Conservation (phyloP, 164 flowering plant species). For the Vitis vinifera region DNA sequence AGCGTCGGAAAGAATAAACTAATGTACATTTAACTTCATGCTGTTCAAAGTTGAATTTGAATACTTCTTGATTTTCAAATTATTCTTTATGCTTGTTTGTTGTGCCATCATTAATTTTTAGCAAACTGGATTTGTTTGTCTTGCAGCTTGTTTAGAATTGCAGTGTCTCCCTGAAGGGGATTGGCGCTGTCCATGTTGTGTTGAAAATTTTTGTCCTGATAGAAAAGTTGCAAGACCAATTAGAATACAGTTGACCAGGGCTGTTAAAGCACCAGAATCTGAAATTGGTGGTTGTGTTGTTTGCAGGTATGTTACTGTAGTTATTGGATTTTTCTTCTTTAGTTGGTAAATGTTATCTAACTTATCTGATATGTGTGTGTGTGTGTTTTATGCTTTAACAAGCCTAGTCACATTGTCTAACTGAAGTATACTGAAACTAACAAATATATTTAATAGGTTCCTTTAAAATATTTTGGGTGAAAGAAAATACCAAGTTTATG, state of each 20-base stretch:
- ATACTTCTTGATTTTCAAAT: neutral
- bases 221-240: constrained; percentile 43
- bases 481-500: no score
- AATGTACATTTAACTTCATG: no score
- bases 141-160: constrained; percentile 74
- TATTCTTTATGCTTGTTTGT: constrained; percentile 3
- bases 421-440: no score
- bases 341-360: neutral
- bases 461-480: no score
- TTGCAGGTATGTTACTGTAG: constrained; percentile 60
- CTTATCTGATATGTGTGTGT: no score
- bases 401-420: no score
- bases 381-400: neutral
- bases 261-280: constrained; percentile 67
- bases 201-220: constrained; percentile 36
- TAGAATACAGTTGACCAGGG: constrained; percentile 55
- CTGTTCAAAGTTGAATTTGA: no score
- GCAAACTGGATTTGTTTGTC: constrained; percentile 5
- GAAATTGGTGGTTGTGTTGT: constrained; percentile 87
- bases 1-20: no score
- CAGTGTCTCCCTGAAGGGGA: constrained; percentile 41
- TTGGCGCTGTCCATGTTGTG: constrained; percentile 76
- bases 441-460: no score
- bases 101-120: neutral
- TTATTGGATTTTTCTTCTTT: neutral